A percentile compares a stretch with the other conserved stretches of the same genome.
Evolutionary conservation across 768 basidiomycete species (phyloP).

Genomic region (Mycena sanguinolenta): DNA sequence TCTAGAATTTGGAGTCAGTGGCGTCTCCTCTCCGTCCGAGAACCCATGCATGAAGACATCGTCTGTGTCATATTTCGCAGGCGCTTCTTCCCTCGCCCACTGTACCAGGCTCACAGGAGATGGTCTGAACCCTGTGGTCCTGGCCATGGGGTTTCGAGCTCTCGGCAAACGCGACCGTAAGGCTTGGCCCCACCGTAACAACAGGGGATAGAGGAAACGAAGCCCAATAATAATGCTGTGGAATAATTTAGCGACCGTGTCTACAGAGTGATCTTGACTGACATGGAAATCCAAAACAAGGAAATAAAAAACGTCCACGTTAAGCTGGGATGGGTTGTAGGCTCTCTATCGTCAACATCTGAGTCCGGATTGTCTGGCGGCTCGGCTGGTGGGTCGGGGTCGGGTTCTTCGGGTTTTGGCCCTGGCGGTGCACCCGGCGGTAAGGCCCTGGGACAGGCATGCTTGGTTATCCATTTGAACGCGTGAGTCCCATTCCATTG

Average conservation of each 20-base stretch:
- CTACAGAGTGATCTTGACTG: not conserved
- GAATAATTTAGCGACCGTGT: not conserved
- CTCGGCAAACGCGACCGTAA: not conserved
- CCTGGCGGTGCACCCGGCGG: conserved; percentile 28
- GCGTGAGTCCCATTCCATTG: conserved; percentile 29
- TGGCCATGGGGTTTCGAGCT: not conserved
- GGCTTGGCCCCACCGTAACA: conserved; percentile 20
- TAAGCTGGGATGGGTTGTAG: not conserved
- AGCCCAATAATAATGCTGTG: conserved; percentile 4
- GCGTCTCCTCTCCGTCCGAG: conserved; percentile 23
- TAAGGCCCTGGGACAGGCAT: conserved; percentile 26
- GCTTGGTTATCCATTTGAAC: conserved; percentile 28
- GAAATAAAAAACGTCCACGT: not conserved
- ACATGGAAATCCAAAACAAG: conserved; percentile 7
- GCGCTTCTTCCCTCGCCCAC: conserved; percentile 26
- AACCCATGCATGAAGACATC: conserved; percentile 15
- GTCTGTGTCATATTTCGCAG: conserved; percentile 26
- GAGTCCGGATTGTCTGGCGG: conserved; percentile 29
- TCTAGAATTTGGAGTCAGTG: conserved; percentile 28
- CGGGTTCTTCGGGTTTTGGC: conserved; percentile 17
- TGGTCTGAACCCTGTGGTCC: conserved; percentile 14
- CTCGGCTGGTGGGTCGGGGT: conserved; percentile 22
- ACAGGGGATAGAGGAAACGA: conserved; percentile 5
- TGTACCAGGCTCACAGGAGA: conserved; percentile 7
- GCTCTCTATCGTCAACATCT: conserved; percentile 11